A percentile compares a stretch with the other conserved stretches of the same genome.
phyloP scores from a whole-genome alignment of 148 eudicot species.

The Persicaria tinctoria region DNA sequence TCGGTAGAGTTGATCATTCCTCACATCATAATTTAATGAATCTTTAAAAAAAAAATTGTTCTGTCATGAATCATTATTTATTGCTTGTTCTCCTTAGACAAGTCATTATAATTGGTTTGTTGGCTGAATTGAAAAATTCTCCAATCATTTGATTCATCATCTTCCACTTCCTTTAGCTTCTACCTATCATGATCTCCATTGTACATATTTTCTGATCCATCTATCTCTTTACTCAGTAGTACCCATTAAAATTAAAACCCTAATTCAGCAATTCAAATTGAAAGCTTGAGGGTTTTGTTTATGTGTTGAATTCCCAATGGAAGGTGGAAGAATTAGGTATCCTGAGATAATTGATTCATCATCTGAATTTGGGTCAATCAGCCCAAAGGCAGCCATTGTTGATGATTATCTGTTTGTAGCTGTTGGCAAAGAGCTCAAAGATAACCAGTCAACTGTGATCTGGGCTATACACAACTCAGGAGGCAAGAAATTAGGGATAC shows the following conservation, averaged over 20 bases:
- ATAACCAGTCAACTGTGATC: slow-evolving; percentile 25
- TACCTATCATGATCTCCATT: background rate
- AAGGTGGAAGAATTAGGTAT: background rate
- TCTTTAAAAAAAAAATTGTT: background rate
- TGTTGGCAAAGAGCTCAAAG: slow-evolving; percentile 34
- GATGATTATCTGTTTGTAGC: slow-evolving; percentile 24
- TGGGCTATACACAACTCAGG: slow-evolving; percentile 40
- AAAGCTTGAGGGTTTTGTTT: background rate
- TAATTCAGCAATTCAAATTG: background rate
- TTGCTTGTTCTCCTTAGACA: slow-evolving; percentile 1
- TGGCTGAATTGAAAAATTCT: background rate
- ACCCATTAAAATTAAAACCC: background rate
- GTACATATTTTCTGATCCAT: background rate
- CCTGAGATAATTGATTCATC: no score
- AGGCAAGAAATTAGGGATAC: slow-evolving; percentile 39
- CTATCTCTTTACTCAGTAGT: background rate
- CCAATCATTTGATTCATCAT: background rate
- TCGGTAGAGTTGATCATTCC: background rate
- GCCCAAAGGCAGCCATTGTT: no score
- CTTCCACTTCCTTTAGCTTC: background rate
- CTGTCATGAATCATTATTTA: no score
- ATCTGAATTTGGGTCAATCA: no score
- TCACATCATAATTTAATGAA: background rate
- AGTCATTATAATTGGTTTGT: background rate
- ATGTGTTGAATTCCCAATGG: slow-evolving; percentile 7